A percentile compares a stretch with the other conserved stretches of the same genome.
Conservation (phyloP, 441 rosid genomes). For the Corymbia citriodora region DNA sequence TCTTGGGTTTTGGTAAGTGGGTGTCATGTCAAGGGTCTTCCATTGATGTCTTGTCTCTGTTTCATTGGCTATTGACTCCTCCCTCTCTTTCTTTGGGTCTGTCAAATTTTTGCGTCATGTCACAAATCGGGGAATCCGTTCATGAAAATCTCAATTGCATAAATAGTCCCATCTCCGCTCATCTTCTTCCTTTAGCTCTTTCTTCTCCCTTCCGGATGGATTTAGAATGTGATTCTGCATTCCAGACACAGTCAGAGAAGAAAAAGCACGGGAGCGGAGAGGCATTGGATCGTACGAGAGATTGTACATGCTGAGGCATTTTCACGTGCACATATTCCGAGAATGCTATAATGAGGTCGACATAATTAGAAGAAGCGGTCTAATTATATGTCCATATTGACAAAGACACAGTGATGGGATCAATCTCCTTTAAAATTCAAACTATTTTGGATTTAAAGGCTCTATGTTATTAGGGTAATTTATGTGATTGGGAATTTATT, state of each 20-base stretch:
- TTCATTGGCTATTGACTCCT: neutral
- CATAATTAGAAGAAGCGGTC: neutral
- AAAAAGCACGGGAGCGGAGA: neutral
- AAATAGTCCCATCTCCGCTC: too few species aligned
- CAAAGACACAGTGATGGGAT: neutral
- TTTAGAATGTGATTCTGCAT: neutral
- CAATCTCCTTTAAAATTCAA: neutral
- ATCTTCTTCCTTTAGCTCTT: too few species aligned
- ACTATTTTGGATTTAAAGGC: neutral
- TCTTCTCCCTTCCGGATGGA: too few species aligned
- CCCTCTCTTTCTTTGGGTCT: neutral
- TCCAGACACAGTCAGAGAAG: neutral
- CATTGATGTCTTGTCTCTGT: constrained; percentile 47
- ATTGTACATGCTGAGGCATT: neutral
- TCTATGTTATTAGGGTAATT: neutral
- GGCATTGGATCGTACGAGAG: neutral
- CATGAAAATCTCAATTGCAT: too few species aligned
- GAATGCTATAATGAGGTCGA: neutral
- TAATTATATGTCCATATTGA: neutral
- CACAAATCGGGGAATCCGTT: constrained; percentile 7
- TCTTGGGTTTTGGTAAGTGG: constrained; percentile 19
- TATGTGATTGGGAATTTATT: neutral
- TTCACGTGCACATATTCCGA: neutral
- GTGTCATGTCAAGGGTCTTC: constrained; percentile 1
- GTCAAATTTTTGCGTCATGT: constrained; percentile 8